Evolutionary conservation across 78 protist genomes (phyloP), one percentile per base, ranked within the genome.

Genomic region (Chrysochromulina parva): DNA sequence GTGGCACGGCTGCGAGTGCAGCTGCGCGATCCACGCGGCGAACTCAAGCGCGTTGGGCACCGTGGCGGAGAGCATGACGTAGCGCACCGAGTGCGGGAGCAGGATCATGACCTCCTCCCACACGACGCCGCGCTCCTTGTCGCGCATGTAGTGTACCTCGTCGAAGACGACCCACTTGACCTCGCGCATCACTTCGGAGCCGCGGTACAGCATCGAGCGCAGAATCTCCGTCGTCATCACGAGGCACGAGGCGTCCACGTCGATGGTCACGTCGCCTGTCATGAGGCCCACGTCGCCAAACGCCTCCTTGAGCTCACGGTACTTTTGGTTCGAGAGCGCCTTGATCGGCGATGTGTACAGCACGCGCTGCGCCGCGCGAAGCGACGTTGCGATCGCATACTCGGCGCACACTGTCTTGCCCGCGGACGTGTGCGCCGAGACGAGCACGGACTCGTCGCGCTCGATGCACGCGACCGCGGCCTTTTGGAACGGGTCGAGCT

Each of bases 341-440:
- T 97, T 97, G 92, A 97, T 95, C 20, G 98, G 98, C 24, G 96
- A 92, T 17, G 98, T 97, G 93, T 96, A 97, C 54, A 95, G 89
- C 28, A 95, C 97, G 5, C 97, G 71, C 88, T 88, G 90, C 59
- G 85, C 73, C 7, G 82, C 95, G 9, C 93, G 67, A 53, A 97
- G 92, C 62, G 97, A 89, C 22, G 62, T 90, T 1, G 98, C 97
- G 78, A 97, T 97, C 1, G 97, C 98, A 60, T 91, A 78, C 88
- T 98, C 97, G 1, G 99, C 99, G 26, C 97, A 97, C 20, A 97
- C 99, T 2, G 99, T 99, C 85, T 99, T 99, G 10, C 99, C 99
- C 1, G 99, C 99, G 13, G 98, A 97, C 6, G 99, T 99, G 85
- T 99, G 99, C 5, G 99, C 99, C 2, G 99, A 66, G 13, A 99